Evolutionary conservation across 306 rosid genomes (phyloP).

Genomic region (Pterocarpus macrocarpus): DNA sequence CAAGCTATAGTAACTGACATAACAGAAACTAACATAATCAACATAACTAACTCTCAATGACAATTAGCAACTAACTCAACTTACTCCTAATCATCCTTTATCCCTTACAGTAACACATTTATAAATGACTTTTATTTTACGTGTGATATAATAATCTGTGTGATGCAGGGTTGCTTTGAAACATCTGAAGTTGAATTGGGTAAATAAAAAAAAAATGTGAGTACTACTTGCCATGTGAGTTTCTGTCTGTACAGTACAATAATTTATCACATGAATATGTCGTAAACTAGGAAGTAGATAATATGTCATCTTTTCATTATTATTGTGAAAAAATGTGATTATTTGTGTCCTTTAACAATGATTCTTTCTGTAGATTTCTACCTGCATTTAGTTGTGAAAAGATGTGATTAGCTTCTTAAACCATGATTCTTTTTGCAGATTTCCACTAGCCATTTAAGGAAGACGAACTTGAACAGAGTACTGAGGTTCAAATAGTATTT

Average conservation of each 20-base stretch:
- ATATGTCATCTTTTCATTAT: not conserved
- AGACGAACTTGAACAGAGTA: constrained; percentile 84
- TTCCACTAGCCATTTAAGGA: constrained; percentile 80
- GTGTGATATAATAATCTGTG: constrained; percentile 34
- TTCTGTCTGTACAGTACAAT: constrained; percentile 25
- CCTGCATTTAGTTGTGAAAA: too few relatives aligned
- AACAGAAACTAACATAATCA: too few relatives aligned
- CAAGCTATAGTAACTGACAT: too few relatives aligned
- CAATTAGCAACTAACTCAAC: too few relatives aligned
- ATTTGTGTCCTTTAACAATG: not conserved
- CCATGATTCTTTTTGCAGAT: constrained; percentile 52
- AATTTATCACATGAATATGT: constrained; percentile 13
- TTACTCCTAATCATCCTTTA: too few relatives aligned
- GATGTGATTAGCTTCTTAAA: too few relatives aligned
- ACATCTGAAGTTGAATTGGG: constrained; percentile 77
- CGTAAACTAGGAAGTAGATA: not conserved
- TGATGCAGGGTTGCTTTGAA: constrained; percentile 73
- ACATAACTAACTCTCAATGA: too few relatives aligned
- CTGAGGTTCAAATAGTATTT: constrained; percentile 73
- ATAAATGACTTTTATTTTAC: too few relatives aligned
- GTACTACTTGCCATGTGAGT: constrained; percentile 86
- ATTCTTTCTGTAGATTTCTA: too few relatives aligned
- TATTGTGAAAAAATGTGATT: not conserved
- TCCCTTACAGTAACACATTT: too few relatives aligned
- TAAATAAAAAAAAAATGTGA: constrained; percentile 83